Conservation (phyloP, 495 filamentous ascomycete genomes). For the Penicillium paradoxum region DNA sequence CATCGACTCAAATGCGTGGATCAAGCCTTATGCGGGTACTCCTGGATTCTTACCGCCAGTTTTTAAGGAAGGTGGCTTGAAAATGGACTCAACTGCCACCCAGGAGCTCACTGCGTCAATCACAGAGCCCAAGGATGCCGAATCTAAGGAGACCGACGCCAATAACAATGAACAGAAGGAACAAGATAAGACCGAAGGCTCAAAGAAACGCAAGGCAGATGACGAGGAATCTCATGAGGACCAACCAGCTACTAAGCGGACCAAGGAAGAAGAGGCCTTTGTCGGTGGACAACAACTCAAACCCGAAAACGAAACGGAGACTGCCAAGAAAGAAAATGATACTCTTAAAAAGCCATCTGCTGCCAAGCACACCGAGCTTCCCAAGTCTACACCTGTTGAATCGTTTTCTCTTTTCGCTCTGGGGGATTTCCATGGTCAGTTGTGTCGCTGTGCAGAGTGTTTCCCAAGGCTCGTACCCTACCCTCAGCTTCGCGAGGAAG, state of each 20-base stretch:
- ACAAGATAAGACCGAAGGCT: conserved; percentile 8
- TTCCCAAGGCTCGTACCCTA: conserved; percentile 66
- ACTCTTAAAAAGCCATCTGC: conserved; percentile 7
- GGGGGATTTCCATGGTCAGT: conserved; percentile 64
- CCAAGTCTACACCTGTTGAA: conserved; percentile 41
- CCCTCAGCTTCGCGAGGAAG: conserved; percentile 83
- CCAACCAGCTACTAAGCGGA: conserved; percentile 53
- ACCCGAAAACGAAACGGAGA: conserved; percentile 22
- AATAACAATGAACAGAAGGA: conserved; percentile 10
- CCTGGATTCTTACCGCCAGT: conserved; percentile 76
- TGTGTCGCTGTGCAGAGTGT: conserved; percentile 76
- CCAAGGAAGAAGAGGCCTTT: conserved; percentile 39
- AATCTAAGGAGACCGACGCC: background rate
- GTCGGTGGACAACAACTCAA: conserved; percentile 13
- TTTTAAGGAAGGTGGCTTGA: conserved; percentile 32
- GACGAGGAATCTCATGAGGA: conserved; percentile 41
- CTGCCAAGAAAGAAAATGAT: conserved; percentile 6
- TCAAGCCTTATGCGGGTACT: conserved; percentile 83
- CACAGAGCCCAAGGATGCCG: background rate
- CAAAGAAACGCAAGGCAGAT: conserved; percentile 75
- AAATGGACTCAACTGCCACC: conserved; percentile 3
- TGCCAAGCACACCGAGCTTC: conserved; percentile 42
- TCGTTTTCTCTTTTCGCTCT: conserved; percentile 77
- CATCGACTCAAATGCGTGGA: conserved; percentile 82
- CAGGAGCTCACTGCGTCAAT: background rate